Evolutionary conservation across 1,284 basidiomycete species (phyloP).

Genomic region (Polyporus tsugae): DNA sequence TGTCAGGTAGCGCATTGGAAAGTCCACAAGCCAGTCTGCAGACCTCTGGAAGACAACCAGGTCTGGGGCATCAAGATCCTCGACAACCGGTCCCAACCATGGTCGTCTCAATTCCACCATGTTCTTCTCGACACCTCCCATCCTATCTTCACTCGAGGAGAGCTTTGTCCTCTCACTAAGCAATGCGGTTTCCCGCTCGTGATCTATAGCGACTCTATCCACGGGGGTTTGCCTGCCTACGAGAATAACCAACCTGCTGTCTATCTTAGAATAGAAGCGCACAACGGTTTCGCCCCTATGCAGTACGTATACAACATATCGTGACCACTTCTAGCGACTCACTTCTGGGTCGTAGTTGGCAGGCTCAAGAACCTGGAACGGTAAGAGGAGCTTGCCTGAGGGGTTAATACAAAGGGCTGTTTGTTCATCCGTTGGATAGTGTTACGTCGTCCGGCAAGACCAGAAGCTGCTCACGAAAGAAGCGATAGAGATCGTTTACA

Average conservation of each 20-base stretch:
- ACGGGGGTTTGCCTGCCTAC: conserved; percentile 5
- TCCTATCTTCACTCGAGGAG: conserved; percentile 24
- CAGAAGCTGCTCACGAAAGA: conserved; percentile 29
- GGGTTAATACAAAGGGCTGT: not conserved
- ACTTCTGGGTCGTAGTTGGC: conserved; percentile 8
- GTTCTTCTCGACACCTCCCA: conserved; percentile 26
- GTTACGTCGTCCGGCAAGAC: conserved; percentile 29
- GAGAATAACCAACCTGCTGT: conserved; percentile 31
- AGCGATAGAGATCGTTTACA: conserved; percentile 31
- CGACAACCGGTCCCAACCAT: conserved; percentile 21
- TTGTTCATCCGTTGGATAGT: conserved; percentile 15
- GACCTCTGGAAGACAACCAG: conserved; percentile 7
- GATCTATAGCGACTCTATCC: conserved; percentile 25
- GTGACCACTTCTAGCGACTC: not conserved
- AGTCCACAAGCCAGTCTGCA: conserved; percentile 32
- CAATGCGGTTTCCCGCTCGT: conserved; percentile 25
- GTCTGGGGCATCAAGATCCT: conserved; percentile 35
- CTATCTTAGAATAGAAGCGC: conserved; percentile 30
- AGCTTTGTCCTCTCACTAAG: conserved; percentile 28
- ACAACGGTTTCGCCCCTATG: conserved; percentile 24
- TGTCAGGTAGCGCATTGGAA: conserved; percentile 31
- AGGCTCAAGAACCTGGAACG: conserved; percentile 10
- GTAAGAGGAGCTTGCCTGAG: not conserved
- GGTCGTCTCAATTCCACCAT: conserved; percentile 25
- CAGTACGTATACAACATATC: conserved; percentile 19